A percentile compares a stretch with the other conserved stretches of the same genome.
These are phyloP conservation scores for Amanita pseudoporphyria DNA, from an alignment of 768 basidiomycete species.

Conservation along the genomic window DNA sequence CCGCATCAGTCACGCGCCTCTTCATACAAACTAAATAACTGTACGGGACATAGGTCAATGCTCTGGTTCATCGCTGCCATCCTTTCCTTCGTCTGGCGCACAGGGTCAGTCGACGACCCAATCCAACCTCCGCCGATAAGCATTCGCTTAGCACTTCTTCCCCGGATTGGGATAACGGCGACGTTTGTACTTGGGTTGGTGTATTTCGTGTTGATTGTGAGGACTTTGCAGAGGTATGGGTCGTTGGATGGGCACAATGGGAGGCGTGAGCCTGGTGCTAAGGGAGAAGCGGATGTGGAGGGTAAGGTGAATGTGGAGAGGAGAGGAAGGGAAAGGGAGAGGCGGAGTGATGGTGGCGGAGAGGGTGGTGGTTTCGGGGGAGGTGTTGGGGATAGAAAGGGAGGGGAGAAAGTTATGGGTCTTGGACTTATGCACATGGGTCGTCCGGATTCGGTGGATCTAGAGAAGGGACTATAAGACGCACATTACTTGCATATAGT, in stretches of 20 bases:
- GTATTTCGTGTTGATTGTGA: slow-evolving; percentile 52
- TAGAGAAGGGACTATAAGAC: neutral
- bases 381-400: neutral
- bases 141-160: slow-evolving; percentile 30
- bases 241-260: neutral
- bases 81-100: slow-evolving; percentile 63
- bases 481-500: too few species aligned
- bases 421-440: neutral
- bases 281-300: neutral
- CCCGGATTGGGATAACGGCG: slow-evolving; percentile 45
- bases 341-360: too few species aligned
- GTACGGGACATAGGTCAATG: slow-evolving; percentile 50
- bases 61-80: slow-evolving; percentile 54
- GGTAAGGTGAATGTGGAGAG: neutral
- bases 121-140: slow-evolving; percentile 26
- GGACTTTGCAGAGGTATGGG: slow-evolving; percentile 54
- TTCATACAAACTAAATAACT: neutral
- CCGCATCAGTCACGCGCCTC: neutral
- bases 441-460: neutral
- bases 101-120: slow-evolving; percentile 38
- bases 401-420: neutral
- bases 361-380: too few species aligned
- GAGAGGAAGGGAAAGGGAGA: neutral
- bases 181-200: slow-evolving; percentile 50
- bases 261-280: neutral